Base-by-base conservation (phyloP, 257 asterid genomes). In the Penstemon newberryi region DNA sequence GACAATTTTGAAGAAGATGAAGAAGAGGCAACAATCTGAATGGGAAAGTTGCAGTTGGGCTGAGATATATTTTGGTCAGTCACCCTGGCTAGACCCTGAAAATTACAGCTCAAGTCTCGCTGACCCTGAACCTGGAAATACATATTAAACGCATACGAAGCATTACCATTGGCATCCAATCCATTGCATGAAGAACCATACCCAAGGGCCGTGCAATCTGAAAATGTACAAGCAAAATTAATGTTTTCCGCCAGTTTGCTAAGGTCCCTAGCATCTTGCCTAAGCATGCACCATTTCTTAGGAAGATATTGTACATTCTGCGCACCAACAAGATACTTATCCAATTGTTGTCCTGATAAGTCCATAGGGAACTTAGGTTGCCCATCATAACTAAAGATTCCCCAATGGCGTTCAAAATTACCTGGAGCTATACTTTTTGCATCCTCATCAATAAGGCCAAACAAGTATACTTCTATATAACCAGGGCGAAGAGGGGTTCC, bases 401-500 rank as follows among this genome's bases (percentile, higher is more conserved):
- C 96, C 96, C 96, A 88, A 53, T 88, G 96, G 44, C 94, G 85
- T 83, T 88, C 96, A 45, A 88, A 88, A 46, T 78, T 81, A 45
- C 94, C 96, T 0, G 96, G 96, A 6, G 89, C 93, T 25, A 88
- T 60, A 58, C 96, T 88, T 81, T 88, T 88, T 5, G 61, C 68
- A 60, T 88, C 93, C 84, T 88, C 96, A 37, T 88, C 96, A n/a
- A 88, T 77, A 43, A 88, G 89, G 67, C 96, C 96, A 73, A 88
- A 88, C 74, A 88, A 65, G 87, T 88, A 88, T 2, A 86, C 89
- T 47, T 86, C 89, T 0, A 88, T 81, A 54, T 76, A 75, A 9
- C 91, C 87, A 2, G 93, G 84, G 7, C 94, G 89, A 56, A 88
- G 86, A 38, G 96, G 96, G 73, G 94, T 88, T 61, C 96, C 96